Conservation (phyloP, 805 yeast genomes). For the Candida peoriensis region DNA sequence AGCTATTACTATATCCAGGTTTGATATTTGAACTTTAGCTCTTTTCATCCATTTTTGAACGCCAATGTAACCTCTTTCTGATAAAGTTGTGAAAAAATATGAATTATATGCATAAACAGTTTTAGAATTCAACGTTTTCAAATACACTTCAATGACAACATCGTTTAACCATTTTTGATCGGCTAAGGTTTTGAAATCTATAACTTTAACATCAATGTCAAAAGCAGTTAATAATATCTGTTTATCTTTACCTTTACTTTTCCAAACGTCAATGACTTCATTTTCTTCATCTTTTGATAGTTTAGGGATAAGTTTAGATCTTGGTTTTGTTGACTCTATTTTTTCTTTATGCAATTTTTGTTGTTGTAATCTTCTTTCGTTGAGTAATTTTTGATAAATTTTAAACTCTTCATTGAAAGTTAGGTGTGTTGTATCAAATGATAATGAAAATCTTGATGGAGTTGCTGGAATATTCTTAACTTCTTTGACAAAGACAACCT, state of each 20-base stretch:
- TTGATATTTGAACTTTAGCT: constrained; percentile 59
- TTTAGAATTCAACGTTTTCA: constrained; percentile 33
- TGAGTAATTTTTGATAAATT: constrained; percentile 39
- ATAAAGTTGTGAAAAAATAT: constrained; percentile 75
- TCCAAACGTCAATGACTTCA: constrained; percentile 25
- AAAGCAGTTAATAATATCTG: constrained; percentile 25
- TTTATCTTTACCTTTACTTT: constrained; percentile 20
- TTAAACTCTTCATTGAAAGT: constrained; percentile 33
- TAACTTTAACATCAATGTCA: constrained; percentile 53
- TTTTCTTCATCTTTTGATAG: constrained; percentile 21
- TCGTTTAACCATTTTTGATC: constrained; percentile 87
- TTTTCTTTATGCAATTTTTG: constrained; percentile 32
- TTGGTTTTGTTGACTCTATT: constrained; percentile 20
- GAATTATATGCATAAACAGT: constrained; percentile 74
- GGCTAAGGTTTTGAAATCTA: constrained; percentile 67
- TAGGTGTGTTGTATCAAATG: constrained; percentile 24
- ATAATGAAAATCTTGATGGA: constrained; percentile 15
- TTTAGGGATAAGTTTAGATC: constrained; percentile 23
- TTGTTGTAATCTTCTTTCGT: constrained; percentile 35
- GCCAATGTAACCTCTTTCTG: constrained; percentile 69
- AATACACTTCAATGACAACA: constrained; percentile 78
- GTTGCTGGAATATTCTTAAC: constrained; percentile 15
- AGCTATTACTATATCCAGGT: constrained; percentile 61
- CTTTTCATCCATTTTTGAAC: constrained; percentile 83
- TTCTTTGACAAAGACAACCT: constrained; percentile 18